These are phyloP conservation scores for Ceratobasidium sp. DNA, from an alignment of 1,284 basidiomycete genomes.

Conservation along the genomic window DNA sequence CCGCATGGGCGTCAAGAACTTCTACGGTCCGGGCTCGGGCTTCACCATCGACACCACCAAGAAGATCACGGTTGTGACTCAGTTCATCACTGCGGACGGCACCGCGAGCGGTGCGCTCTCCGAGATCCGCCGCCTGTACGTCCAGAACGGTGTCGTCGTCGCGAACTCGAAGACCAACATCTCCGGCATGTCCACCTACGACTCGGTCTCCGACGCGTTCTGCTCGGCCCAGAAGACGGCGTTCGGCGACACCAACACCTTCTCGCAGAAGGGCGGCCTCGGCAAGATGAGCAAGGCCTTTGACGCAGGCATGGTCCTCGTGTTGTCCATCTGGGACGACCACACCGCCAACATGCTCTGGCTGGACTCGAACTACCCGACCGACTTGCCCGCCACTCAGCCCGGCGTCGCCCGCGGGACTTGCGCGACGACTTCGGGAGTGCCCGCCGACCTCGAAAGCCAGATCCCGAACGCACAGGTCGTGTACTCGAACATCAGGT, in stretches of 20 bases:
- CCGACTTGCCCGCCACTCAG: slow-evolving; percentile 45
- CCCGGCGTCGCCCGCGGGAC: slow-evolving; percentile 39
- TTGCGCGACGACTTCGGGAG: slow-evolving; percentile 41
- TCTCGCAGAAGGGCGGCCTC: slow-evolving; percentile 58
- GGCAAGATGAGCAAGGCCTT: slow-evolving; percentile 57
- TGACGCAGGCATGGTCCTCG: slow-evolving; percentile 61
- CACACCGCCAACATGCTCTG: slow-evolving; percentile 65
- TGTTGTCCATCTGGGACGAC: slow-evolving; percentile 66
- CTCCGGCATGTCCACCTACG: slow-evolving; percentile 49
- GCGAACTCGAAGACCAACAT: slow-evolving; percentile 57
- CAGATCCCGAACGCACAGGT: slow-evolving; percentile 42
- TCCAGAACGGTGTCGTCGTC: slow-evolving; percentile 61
- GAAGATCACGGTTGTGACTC: slow-evolving; percentile 63
- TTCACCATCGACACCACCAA: slow-evolving; percentile 58
- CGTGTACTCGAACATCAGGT: slow-evolving; percentile 48
- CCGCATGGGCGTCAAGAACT: slow-evolving; percentile 59
- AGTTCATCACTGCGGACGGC: slow-evolving; percentile 60
- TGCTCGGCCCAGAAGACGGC: slow-evolving; percentile 55
- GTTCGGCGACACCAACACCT: slow-evolving; percentile 57
- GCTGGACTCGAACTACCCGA: slow-evolving; percentile 64
- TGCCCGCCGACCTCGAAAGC: slow-evolving; percentile 44
- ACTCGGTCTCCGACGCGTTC: slow-evolving; percentile 53
- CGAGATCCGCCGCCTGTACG: slow-evolving; percentile 63
- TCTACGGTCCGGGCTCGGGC: slow-evolving; percentile 56
- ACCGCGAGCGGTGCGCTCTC: slow-evolving; percentile 56